phyloP scores from a whole-genome alignment of 225 moss, liverwort and hornwort genomes.

The Bryum argenteum region DNA sequence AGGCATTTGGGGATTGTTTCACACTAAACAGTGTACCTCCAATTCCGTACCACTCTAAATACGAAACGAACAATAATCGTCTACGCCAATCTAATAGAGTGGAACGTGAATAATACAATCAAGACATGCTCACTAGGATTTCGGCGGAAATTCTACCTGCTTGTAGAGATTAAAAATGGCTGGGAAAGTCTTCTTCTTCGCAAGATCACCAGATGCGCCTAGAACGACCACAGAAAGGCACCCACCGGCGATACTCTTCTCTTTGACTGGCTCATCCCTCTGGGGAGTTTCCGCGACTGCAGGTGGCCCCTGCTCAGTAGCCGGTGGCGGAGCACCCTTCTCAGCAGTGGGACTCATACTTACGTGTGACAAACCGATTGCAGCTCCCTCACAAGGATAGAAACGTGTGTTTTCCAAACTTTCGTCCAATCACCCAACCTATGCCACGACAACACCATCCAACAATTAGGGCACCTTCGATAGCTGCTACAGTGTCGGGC shows the following conservation, averaged over 20 bases:
- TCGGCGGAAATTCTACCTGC: constrained; percentile 45
- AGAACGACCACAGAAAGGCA: constrained; percentile 74
- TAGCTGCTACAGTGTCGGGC: constrained; percentile 1
- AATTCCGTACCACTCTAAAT: not conserved
- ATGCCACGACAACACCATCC: not conserved
- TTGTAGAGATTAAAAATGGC: constrained; percentile 87
- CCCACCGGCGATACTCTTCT: constrained; percentile 51
- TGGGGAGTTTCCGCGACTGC: constrained; percentile 23
- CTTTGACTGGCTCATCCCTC: constrained; percentile 31
- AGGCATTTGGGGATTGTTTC: too few relatives aligned
- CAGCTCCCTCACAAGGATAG: constrained; percentile 3
- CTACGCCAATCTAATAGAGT: not conserved
- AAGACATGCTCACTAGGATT: not conserved
- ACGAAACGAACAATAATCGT: not conserved
- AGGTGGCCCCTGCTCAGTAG: constrained; percentile 21
- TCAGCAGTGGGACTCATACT: constrained; percentile 38
- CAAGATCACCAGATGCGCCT: constrained; percentile 92
- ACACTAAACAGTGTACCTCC: too few relatives aligned
- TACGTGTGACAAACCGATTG: constrained; percentile 1
- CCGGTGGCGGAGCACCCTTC: constrained; percentile 25
- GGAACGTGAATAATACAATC: constrained; percentile 12
- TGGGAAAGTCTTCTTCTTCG: constrained; percentile 95
- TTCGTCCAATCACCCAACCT: constrained; percentile 16
- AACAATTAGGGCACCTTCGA: constrained; percentile 1
- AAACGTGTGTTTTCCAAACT: not conserved